Evolutionary conservation across 306 rosid species (phyloP).

Genomic region (Corylus avellana): DNA sequence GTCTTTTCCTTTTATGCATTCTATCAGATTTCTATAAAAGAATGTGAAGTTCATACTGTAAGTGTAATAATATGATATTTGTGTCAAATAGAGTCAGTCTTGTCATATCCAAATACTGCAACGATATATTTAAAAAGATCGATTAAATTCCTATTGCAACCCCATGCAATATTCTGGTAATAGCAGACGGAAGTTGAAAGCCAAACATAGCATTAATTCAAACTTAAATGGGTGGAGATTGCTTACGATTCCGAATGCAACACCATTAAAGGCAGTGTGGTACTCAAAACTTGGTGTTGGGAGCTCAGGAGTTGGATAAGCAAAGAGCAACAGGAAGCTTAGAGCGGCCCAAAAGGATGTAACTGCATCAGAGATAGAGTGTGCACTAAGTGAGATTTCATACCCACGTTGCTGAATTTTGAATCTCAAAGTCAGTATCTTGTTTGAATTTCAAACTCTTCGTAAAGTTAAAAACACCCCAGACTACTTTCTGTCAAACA

Average conservation of each 20-base stretch:
- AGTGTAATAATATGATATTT: neutral
- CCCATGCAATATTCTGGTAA: neutral
- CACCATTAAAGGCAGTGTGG: conserved; percentile 93
- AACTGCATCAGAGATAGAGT: conserved; percentile 57
- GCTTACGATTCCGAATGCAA: conserved; percentile 96
- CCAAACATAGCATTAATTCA: conserved; percentile 4
- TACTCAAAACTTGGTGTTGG: conserved; percentile 96
- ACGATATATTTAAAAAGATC: neutral
- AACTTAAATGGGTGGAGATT: conserved; percentile 23
- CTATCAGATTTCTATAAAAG: neutral
- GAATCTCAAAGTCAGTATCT: neutral
- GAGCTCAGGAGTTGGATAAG: conserved; percentile 95
- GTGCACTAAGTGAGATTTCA: conserved; percentile 22
- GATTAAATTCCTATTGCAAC: neutral
- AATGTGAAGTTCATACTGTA: neutral
- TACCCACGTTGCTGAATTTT: conserved; percentile 9
- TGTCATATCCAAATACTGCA: neutral
- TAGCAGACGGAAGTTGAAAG: conserved; percentile 21
- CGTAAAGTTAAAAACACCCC: neutral
- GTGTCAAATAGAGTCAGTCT: neutral
- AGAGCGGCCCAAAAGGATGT: conserved; percentile 73
- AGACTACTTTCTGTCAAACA: neutral
- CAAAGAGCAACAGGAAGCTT: conserved; percentile 88
- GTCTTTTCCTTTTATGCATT: neutral
- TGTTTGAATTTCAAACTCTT: neutral